Base-by-base conservation (phyloP, 257 asterid species). In the Catharanthus roseus region DNA sequence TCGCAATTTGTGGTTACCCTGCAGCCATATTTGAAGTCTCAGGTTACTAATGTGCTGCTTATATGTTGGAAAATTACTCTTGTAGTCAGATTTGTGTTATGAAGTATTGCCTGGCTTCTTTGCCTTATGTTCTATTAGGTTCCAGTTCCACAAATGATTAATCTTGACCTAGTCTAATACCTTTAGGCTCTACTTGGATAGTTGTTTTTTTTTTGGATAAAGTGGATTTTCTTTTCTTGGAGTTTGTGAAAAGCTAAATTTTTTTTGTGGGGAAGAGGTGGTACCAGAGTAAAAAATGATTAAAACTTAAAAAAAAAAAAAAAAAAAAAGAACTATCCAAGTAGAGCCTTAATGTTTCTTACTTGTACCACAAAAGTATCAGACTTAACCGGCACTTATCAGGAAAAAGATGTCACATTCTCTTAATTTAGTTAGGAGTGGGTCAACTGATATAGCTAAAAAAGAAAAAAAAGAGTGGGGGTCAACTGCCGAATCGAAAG, bases 21-120 rank as follows among this genome's bases (percentile, higher is more conserved):
- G 76, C 99, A 91, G 73, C 97, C 99, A 39, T 95, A 95, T 78
- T 82, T 95, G 83, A 95, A 89, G 91, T 86, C 86, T 75, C 97
- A 91, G 99, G 99, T 95, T 76, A 66, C 65, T 39, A 44, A 31
- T 12, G 56, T 61, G 38, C 70, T 58, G 9, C 54, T 60, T 24
- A 6, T 55, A 23, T 11, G 24, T 66, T 15, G 33, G 10, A 33
- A 31, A 61, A 16, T 61, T 34, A 41, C 42, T 34, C 26, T 34
- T 19, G 24, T 61, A 31, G 16, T 61, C 28, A 2, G 42, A 18
- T 6, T 31, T 33, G 31, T n/a, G 4, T 33, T 16, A 6, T 42
- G 11, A 19, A 42, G 44, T 57, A n/a, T 58, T 24, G 15, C 50
- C 12, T 26, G 42, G 21, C 28, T 55, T 71, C 24, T 57, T 8